phyloP scores from a whole-genome alignment of 73 alveolate species.

The Paramecium primaurelia region DNA sequence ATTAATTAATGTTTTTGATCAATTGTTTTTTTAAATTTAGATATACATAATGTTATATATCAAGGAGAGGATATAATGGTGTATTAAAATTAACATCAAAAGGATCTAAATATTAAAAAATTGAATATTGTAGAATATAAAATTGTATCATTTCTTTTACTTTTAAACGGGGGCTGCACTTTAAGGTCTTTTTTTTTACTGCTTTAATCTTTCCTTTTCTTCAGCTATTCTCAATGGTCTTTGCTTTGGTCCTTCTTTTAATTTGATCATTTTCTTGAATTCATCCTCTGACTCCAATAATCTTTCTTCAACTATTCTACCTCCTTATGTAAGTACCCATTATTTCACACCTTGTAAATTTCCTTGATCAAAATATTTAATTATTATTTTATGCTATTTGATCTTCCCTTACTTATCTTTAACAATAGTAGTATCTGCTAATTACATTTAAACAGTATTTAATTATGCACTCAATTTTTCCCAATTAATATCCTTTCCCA shows the following conservation, averaged over 20 bases:
- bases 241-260: slow-evolving; percentile 25
- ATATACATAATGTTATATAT: neutral
- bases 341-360: neutral
- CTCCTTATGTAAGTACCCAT: slow-evolving; percentile 9
- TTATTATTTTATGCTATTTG: neutral
- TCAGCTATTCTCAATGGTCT: neutral
- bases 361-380: neutral
- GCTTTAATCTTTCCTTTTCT: neutral
- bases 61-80: neutral
- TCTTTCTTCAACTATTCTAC: neutral
- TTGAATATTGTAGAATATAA: neutral
- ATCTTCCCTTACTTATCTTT: neutral
- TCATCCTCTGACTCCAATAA: neutral
- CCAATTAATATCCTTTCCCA: neutral
- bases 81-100: neutral
- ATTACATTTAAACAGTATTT: neutral
- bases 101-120: neutral
- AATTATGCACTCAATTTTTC: neutral
- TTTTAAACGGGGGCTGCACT: slow-evolving; percentile 8
- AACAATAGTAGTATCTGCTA: neutral
- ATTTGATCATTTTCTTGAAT: neutral
- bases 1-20: neutral
- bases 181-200: slow-evolving; percentile 3
- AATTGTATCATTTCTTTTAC: neutral
- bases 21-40: neutral